A percentile compares a stretch with the other conserved stretches of the same genome.
phyloP scores from a whole-genome alignment of 2,329 filamentous ascomycete species.

The Claviceps paspali region DNA sequence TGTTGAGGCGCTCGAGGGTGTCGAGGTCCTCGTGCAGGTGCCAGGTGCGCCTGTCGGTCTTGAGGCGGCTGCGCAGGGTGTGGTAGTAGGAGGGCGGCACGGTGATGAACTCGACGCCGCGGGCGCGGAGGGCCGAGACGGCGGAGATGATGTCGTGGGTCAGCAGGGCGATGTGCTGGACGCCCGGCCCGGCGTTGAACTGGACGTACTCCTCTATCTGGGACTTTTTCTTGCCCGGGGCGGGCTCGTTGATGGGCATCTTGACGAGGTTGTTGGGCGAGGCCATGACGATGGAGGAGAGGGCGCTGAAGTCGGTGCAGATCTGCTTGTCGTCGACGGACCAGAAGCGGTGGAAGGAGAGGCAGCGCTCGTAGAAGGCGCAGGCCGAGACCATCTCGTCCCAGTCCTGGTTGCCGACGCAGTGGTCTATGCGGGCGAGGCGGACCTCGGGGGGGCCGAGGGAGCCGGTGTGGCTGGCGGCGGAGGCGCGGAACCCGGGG shows the following conservation, averaged over 20 bases:
- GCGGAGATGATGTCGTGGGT: slow-evolving; percentile 65
- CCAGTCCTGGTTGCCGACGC: slow-evolving; percentile 95
- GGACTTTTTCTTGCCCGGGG: slow-evolving; percentile 72
- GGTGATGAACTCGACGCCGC: slow-evolving; percentile 84
- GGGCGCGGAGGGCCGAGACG: slow-evolving; percentile 64
- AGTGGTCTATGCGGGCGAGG: slow-evolving; percentile 78
- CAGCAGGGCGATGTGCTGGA: slow-evolving; percentile 84
- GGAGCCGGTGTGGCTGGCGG: too few species aligned
- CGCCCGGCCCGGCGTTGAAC: slow-evolving; percentile 79
- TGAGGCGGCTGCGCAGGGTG: slow-evolving; percentile 57
- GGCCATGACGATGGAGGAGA: slow-evolving; percentile 83
- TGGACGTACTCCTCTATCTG: slow-evolving; percentile 91
- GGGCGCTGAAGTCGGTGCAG: slow-evolving; percentile 79
- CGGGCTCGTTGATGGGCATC: slow-evolving; percentile 98
- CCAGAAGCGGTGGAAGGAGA: slow-evolving; percentile 96
- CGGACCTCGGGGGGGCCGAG: slow-evolving; percentile 47
- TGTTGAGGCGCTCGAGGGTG: slow-evolving; percentile 60
- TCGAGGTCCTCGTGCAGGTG: slow-evolving; percentile 67
- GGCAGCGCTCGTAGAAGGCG: slow-evolving; percentile 68
- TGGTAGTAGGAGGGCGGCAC: slow-evolving; percentile 81
- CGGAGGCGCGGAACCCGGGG: slow-evolving; percentile 57
- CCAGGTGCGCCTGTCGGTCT: slow-evolving; percentile 44
- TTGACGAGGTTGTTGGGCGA: slow-evolving; percentile 76
- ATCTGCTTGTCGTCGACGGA: slow-evolving; percentile 87
- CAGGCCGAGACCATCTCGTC: slow-evolving; percentile 60